phyloP scores from a whole-genome alignment of 2,329 filamentous ascomycete genomes.

The Coleophoma crateriformis region DNA sequence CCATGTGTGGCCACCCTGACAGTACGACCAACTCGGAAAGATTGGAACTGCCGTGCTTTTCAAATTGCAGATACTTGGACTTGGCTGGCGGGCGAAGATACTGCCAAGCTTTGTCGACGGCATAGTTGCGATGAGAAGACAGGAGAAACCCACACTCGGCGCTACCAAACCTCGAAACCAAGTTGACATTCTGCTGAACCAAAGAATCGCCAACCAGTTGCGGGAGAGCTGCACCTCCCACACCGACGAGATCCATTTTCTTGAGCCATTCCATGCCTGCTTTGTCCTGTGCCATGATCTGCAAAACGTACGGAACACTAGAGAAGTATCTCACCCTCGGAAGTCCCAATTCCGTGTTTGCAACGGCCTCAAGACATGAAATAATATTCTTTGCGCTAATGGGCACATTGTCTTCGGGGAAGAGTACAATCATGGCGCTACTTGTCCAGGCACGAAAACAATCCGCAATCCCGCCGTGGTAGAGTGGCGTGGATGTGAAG shows the following conservation, averaged over 20 bases:
- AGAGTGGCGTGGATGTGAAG: constrained; percentile 61
- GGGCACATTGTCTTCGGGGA: constrained; percentile 48
- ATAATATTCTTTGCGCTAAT: constrained; percentile 51
- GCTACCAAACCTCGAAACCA: constrained; percentile 59
- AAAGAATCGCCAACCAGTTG: constrained; percentile 45
- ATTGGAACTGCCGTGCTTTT: constrained; percentile 31
- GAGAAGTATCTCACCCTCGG: constrained; percentile 51
- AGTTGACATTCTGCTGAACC: constrained; percentile 42
- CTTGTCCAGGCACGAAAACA: constrained; percentile 57
- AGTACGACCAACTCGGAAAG: constrained; percentile 50
- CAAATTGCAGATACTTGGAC: constrained; percentile 35
- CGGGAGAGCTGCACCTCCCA: constrained; percentile 56
- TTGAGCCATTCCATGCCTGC: constrained; percentile 36
- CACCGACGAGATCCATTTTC: constrained; percentile 54
- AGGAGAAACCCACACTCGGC: constrained; percentile 62
- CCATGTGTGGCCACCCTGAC: constrained; percentile 51
- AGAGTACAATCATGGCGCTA: constrained; percentile 54
- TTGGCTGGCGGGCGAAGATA: constrained; percentile 41
- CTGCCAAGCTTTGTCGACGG: constrained; percentile 52
- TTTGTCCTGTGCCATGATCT: constrained; percentile 41
- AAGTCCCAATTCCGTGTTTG: constrained; percentile 11
- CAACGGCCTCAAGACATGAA: constrained; percentile 36
- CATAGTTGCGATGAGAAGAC: constrained; percentile 53
- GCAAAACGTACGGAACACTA: constrained; percentile 53
- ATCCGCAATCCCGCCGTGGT: constrained; percentile 61